Percentiles rank a stretch among this genome's conserved stretches.
These are phyloP conservation scores for Arthromyces matolae DNA, from an alignment of 768 basidiomycete species.

Conservation along the genomic window DNA sequence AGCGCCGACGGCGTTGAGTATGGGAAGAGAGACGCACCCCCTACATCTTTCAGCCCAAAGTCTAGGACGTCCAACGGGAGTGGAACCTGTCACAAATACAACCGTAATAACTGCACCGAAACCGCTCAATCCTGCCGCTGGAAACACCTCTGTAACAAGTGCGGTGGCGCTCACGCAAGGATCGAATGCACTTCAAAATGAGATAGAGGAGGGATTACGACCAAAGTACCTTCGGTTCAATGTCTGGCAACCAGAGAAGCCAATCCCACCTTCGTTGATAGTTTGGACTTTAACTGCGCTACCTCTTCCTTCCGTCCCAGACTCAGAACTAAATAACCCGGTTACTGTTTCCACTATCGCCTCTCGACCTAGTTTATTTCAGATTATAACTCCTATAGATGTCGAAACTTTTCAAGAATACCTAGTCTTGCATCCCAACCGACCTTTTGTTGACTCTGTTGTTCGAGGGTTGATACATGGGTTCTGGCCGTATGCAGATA, in stretches of 20 bases:
- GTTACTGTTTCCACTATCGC: not conserved
- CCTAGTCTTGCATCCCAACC: constrained; percentile 31
- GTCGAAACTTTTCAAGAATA: constrained; percentile 24
- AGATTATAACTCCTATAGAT: constrained; percentile 29
- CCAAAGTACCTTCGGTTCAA: not conserved
- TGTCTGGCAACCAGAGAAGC: not conserved
- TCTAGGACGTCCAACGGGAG: too few species aligned
- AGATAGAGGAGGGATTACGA: too few species aligned
- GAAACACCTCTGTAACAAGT: too few species aligned
- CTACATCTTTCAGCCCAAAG: too few species aligned
- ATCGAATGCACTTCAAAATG: too few species aligned
- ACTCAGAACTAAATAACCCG: not conserved
- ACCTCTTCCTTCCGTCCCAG: not conserved
- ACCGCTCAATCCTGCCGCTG: too few species aligned
- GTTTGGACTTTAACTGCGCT: not conserved
- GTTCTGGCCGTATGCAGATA: constrained; percentile 37
- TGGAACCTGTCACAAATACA: too few species aligned
- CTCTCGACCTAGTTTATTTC: not conserved
- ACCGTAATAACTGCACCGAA: too few species aligned
- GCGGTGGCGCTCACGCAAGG: too few species aligned
- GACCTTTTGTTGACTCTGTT: constrained; percentile 28
- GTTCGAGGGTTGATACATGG: constrained; percentile 24
- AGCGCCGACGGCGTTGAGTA: too few species aligned
- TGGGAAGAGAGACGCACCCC: too few species aligned
- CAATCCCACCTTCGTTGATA: not conserved